Base-by-base conservation (phyloP, 805 yeast genomes). In the Starmera pachycereana region DNA sequence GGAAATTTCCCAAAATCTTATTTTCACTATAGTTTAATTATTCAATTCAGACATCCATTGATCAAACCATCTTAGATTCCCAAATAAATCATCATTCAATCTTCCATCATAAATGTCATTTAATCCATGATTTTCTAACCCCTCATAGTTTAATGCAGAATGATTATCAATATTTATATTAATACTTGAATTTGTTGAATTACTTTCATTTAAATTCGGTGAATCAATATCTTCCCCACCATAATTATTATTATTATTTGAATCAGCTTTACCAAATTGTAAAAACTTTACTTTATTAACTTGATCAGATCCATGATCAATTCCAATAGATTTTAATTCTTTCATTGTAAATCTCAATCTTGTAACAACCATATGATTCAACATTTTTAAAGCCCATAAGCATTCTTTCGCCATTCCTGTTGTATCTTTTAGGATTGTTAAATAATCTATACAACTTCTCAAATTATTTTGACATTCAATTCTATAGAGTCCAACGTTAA, bases 371-470 rank as follows among this genome's bases (percentile, higher is more conserved):
- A 76, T 65, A 43, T 70, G 73, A 49, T 74, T 75, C 43, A 74
- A 58, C 63, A 69, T 71, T 44, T 74, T 74, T 33, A 78, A 49
- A 2, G 72, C 76, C 84, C 83, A 78, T n/a, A 74, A 49, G 49
- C 80, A 73, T 51, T 77, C 83, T 35, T 66, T 63, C 11, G 70
- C 72, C 84, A 77, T 77, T 13, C 50, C 50, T 8, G 48, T 69
- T 49, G 48, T 35, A 14, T 40, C 29, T 53, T 58, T 43, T 48
- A 61, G 13, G 54, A 43, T 11, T 33, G 41, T 40, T 47, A 62
- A 51, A 2, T 54, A 40, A 9, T 36, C 22, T 41, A 56, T 50
- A 10, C 54, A 39, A 14, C 41, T 33, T 12, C 40, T 28, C 12
- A 59, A 44, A 13, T 45, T 41, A 4, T 16, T 12, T 4, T 38